Evolutionary conservation across 1,284 basidiomycete species (phyloP).

Genomic region (Schizophyllum commune): DNA sequence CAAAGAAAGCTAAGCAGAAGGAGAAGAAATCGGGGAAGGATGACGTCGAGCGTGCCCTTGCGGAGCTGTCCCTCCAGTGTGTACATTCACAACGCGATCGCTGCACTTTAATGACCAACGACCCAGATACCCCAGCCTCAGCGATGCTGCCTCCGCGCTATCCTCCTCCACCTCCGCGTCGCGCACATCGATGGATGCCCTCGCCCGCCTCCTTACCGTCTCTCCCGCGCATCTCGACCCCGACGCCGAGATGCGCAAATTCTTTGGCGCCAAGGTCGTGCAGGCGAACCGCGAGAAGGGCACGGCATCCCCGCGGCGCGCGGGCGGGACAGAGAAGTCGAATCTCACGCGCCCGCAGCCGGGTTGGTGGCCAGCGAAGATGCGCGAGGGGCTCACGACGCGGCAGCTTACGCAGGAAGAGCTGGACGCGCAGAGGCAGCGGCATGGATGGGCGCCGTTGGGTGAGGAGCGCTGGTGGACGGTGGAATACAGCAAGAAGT

Average conservation of each 20-base stretch:
- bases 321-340: constrained; percentile 37
- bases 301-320: constrained; percentile 8
- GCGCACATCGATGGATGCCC: constrained; percentile 15
- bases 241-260: constrained; percentile 82
- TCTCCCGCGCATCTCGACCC: constrained; percentile 76
- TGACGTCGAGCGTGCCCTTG: constrained; percentile 77
- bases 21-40: constrained; percentile 61
- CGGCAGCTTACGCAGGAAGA: constrained; percentile 53
- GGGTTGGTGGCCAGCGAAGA: constrained; percentile 55
- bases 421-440: constrained; percentile 31
- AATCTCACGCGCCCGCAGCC: constrained; percentile 55
- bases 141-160: constrained; percentile 20
- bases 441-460: constrained; percentile 32
- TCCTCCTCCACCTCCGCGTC: constrained; percentile 18
- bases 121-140: constrained; percentile 47
- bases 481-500: constrained; percentile 77
- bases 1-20: constrained; percentile 57
- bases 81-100: constrained; percentile 13
- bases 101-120: neutral
- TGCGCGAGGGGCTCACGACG: constrained; percentile 65
- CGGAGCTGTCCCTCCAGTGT: constrained; percentile 73
- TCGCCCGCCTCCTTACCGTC: constrained; percentile 62
- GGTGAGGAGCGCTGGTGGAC: constrained; percentile 76
- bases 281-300: constrained; percentile 39
- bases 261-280: constrained; percentile 88